Evolutionary conservation across 2,329 filamentous ascomycete species (phyloP), one percentile per base, ranked within the genome.

Genomic region (Curvularia spicifera): DNA sequence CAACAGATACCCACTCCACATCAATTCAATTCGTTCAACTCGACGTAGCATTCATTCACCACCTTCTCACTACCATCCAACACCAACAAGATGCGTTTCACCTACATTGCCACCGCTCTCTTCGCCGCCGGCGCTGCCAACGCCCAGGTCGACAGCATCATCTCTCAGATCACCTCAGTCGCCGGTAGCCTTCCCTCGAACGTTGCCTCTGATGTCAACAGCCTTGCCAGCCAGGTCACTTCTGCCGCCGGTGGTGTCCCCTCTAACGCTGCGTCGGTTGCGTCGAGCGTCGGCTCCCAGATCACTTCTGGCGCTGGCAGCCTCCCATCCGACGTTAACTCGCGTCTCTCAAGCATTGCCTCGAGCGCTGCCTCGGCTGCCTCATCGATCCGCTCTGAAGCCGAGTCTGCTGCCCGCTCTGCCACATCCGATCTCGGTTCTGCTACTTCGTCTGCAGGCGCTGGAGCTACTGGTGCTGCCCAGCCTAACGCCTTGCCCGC

Each of bases 11-110:
- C 33, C 59, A 60, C 54, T 42, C 20, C 44, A 64, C 56, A 49
- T 29, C 13, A 22, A 2, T 63, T 59, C 7, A 56, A 61, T 51
- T 60, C 52, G 54, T 61, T 43, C 39, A 43, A 48, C 51, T 31
- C 45, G 13, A 24, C 55, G 53, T 42, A 26, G 8, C 42, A 15
- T 18, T 24, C 42, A 15, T 18, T 24, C 8, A 33, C 28, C 8
- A 47, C 44, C 10, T n/a, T 35, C 35, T 31, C 20, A 42, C 18
- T 13, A 33, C n/a, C 42, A 45, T 28, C 29, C 12, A 31, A 24
- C 39, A 48, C 43, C 57, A 59, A 53, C 37, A 74, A 65, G 44
- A 76, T 76, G 73, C 72, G 72, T 72, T 76, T 76, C 71, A 69
- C 73, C 61, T 64, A 66, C 66, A 56, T 73, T 50, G 61, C 73